phyloP scores from a whole-genome alignment of 1,139 yeast genomes.

The Zygosaccharomyces pseudobailii region DNA sequence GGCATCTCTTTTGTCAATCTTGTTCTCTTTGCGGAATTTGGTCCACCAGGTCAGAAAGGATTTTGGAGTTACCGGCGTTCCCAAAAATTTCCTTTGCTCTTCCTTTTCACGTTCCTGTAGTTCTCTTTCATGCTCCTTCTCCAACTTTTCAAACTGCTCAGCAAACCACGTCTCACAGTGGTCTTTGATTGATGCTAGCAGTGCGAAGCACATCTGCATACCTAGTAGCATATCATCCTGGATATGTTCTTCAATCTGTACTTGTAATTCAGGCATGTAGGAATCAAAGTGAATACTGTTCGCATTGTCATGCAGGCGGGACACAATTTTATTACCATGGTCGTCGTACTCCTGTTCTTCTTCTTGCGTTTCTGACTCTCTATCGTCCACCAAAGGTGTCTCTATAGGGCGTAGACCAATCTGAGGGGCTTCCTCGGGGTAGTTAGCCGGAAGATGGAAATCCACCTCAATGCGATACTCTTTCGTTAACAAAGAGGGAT shows the following conservation, averaged over 20 bases:
- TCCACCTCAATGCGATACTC: conserved; percentile 23
- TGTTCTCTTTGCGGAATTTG: conserved; percentile 51
- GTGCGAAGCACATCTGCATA: conserved; percentile 79
- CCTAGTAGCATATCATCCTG: conserved; percentile 63
- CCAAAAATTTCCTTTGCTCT: conserved; percentile 66
- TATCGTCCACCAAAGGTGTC: conserved; percentile 23
- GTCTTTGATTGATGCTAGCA: conserved; percentile 74
- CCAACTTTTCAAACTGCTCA: conserved; percentile 50
- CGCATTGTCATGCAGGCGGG: conserved; percentile 47
- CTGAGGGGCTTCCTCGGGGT: conserved; percentile 32
- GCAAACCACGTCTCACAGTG: conserved; percentile 65
- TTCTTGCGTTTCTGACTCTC: conserved; percentile 39
- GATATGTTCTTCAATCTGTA: conserved; percentile 54
- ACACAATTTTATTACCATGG: conserved; percentile 37
- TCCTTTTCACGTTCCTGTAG: conserved; percentile 59
- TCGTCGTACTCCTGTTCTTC: conserved; percentile 47
- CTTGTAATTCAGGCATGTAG: conserved; percentile 43
- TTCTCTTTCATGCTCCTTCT: conserved; percentile 53
- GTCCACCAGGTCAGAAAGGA: conserved; percentile 67
- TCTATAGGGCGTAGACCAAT: conserved; percentile 21
- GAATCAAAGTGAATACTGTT: conserved; percentile 51
- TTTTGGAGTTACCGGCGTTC: conserved; percentile 76
- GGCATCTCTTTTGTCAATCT: conserved; percentile 53
- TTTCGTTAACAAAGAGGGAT: conserved; percentile 40
- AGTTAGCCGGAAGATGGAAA: conserved; percentile 28